Evolutionary conservation across 2,329 filamentous ascomycete species (phyloP), one percentile per base, ranked within the genome.

Genomic region (Cladosporium phlei): DNA sequence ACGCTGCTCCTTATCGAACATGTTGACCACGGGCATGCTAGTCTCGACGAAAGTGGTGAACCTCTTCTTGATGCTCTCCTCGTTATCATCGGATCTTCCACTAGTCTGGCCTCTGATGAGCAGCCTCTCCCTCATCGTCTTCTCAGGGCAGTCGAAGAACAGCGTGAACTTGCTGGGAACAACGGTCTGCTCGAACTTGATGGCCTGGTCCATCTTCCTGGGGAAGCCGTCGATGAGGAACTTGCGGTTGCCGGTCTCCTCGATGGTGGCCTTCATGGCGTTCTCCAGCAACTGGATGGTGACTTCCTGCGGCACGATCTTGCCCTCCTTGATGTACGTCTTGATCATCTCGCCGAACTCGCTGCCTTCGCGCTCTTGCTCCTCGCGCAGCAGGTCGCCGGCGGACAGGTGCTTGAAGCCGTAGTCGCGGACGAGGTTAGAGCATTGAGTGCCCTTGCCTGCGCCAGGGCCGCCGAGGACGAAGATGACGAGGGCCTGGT

Each of bases 261-360:
- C 63, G 43, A 95, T 79, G 10, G 79, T 76, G 7, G 78, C 80
- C 47, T 76, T 77, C 88, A 98, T 97, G 49, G 90, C 88, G 68
- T 95, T 95, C 71, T 96, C 90, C 33, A 98, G 79, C 27, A 98
- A 73, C 60, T 90, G 85, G 50, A 98, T 85, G 4, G 93, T 98
- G 40, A 97, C 89, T 69, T 97, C 91, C 88, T 95, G 95, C n/a
- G 93, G 93, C 54, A 98, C 93, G 67, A 98, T 98, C 59, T 82
- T 82, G 50, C 93, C 93, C 66, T 98, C 85, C 64, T 85, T 87
- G 76, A 98, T 98, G 73, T 93, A 90, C 58, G 85, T 79, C 66
- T 85, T 85, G 78, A 98, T 98, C 71, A 97, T 78, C 55, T 89
- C 81, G 65, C 93, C 93, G 66, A 95, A 97, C 69, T 96, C 77